Base-by-base conservation (phyloP, 495 filamentous ascomycete genomes). In the Annulohypoxylon moriforme region DNA sequence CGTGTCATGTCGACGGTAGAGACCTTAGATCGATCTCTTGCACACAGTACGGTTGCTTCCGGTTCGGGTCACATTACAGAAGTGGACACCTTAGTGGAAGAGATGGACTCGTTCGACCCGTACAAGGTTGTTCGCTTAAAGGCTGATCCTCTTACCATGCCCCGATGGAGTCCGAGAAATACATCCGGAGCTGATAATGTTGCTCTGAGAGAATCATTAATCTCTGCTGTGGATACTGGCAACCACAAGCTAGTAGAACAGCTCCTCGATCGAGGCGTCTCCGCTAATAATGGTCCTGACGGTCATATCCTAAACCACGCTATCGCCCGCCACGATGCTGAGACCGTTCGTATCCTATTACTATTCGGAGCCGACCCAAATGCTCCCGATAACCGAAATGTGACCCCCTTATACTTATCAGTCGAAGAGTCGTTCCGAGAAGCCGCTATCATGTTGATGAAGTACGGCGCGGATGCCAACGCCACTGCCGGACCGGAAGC, bases 391-490 rank as follows among this genome's bases (percentile, higher is more conserved):
- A 74, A 70, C 29, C 75, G 81, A 25, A 79, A 79, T 20, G 69
- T 78, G 38, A 83, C 84, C 2, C 83, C 83, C 0, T 75, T 86
- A 6, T 77, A 80, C 20, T 67, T 77, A 8, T 77, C 82, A 2
- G 82, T 85, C 2, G 81, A 85, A 34, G 78, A 76, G 56, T 80
- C 78, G 0, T 85, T 82, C 64, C 55, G 80, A 11, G 81, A 84
- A 24, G 81, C 80, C 7, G 81, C 82, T 2, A 79, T 75, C 29
- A 71, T 85, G 47, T 77, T 89, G 7, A 73, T 88, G 4, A 82
- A 85, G 67, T 83, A 84, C 64, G 82, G 83, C 14, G 87, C 86
- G 0, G 83, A 87, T 65, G 76, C 84, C 8, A 87, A 86, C 69
- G 74, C 81, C 3, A 55, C 74, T 3, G 79, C 81, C 3, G 82